phyloP scores from a whole-genome alignment of 2,329 filamentous ascomycete species.

The Sordariomycetes sp. region DNA sequence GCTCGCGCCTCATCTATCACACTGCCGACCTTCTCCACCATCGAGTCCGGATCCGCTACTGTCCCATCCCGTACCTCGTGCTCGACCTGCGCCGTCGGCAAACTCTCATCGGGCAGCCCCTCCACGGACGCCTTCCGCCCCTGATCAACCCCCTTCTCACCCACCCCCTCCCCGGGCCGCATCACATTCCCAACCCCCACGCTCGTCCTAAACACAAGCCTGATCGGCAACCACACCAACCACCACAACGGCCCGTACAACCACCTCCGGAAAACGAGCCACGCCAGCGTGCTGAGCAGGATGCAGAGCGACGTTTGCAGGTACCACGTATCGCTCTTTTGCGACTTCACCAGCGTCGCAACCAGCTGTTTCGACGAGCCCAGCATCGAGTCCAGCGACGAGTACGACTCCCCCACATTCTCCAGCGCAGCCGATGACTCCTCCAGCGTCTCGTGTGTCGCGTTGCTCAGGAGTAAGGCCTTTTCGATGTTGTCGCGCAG shows the following conservation, averaged over 20 bases:
- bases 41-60: conserved; percentile 18
- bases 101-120: conserved; percentile 23
- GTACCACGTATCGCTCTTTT: conserved; percentile 98
- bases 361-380: conserved; percentile 62
- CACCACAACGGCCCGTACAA: conserved; percentile 86
- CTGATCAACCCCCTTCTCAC: conserved; percentile 13
- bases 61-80: conserved; percentile 14
- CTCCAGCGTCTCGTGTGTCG: conserved; percentile 77
- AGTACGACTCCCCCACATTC: conserved; percentile 71
- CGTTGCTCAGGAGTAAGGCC: conserved; percentile 76
- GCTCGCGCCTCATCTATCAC: conserved; percentile 28
- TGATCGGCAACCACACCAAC: conserved; percentile 74
- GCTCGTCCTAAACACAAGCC: conserved; percentile 46
- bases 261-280: conserved; percentile 75
- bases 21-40: conserved; percentile 40
- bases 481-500: conserved; percentile 78
- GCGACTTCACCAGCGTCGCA: conserved; percentile 65
- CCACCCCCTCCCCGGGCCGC: conserved; percentile 14
- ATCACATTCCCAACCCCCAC: conserved; percentile 42
- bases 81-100: conserved; percentile 35
- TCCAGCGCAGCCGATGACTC: conserved; percentile 74
- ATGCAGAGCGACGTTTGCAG: conserved; percentile 81
- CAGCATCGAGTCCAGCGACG: conserved; percentile 64
- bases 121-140: conserved; percentile 14
- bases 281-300: conserved; percentile 61